These are phyloP conservation scores for Silene coronaria DNA, from an alignment of 179 eudicot species.

Conservation along the genomic window DNA sequence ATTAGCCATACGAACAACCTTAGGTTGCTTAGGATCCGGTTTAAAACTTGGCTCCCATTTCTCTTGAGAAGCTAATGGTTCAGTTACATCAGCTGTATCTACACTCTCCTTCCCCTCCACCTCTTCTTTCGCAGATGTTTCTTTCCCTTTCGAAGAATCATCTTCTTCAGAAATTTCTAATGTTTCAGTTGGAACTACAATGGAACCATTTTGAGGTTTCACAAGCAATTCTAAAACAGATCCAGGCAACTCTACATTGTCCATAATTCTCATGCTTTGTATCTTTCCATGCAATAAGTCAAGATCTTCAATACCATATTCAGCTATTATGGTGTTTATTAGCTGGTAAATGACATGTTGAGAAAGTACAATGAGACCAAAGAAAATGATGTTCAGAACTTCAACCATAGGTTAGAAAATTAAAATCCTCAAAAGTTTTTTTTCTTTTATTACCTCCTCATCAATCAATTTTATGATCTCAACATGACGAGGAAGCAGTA, in stretches of 20 bases:
- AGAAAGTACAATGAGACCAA: constrained; percentile 11
- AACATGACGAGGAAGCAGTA: constrained; percentile 75
- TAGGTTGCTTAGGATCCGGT: constrained; percentile 54
- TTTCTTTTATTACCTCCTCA: constrained; percentile 52
- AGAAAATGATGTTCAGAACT: background rate
- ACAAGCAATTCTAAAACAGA: constrained; percentile 47
- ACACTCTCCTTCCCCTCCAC: constrained; percentile 29
- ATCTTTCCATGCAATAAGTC: constrained; percentile 63
- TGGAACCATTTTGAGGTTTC: constrained; percentile 41
- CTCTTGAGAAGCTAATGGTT: constrained; percentile 21
- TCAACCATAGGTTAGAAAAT: background rate
- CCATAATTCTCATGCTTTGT: constrained; percentile 70
- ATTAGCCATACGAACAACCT: constrained; percentile 91
- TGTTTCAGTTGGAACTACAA: constrained; percentile 29
- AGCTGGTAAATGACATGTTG: constrained; percentile 38
- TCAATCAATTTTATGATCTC: constrained; percentile 64
- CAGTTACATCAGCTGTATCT: constrained; percentile 23
- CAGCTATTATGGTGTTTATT: constrained; percentile 46
- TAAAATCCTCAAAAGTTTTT: background rate
- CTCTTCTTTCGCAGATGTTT: constrained; percentile 25
- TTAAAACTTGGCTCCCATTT: constrained; percentile 29
- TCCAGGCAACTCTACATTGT: constrained; percentile 54
- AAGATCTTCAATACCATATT: constrained; percentile 55
- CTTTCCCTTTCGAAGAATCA: constrained; percentile 24
- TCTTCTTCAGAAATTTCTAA: constrained; percentile 23